A percentile compares a stretch with the other conserved stretches of the same genome.
Conservation (phyloP, 1,284 basidiomycete genomes). For the Xerocomus minutiporus region DNA sequence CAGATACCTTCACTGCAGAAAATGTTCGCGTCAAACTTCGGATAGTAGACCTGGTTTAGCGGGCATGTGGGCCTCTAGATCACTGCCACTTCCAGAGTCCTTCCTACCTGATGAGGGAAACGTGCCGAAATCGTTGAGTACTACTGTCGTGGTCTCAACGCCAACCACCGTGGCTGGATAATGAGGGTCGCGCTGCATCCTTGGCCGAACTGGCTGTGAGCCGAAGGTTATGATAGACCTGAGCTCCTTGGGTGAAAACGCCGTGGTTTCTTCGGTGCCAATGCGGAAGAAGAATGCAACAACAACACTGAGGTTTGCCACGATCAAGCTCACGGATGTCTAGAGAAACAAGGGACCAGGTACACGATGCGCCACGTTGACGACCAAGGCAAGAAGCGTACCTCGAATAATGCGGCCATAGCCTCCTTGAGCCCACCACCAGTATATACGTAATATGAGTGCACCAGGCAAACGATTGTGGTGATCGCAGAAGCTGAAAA, state of each 20-base stretch:
- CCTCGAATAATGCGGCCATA: constrained; percentile 1
- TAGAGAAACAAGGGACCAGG: background rate
- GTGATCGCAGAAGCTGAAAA: constrained; percentile 9
- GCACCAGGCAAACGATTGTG: background rate
- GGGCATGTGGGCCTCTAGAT: background rate
- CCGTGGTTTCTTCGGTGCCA: constrained; percentile 1
- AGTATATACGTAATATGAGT: constrained; percentile 2
- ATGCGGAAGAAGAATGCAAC: constrained; percentile 4
- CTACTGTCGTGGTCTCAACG: constrained; percentile 1
- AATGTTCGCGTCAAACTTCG: background rate
- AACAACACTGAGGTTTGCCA: background rate
- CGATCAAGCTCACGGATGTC: constrained; percentile 4
- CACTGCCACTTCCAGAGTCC: background rate
- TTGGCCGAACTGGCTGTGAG: background rate
- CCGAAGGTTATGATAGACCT: constrained; percentile 4
- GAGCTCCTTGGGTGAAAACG: constrained; percentile 2
- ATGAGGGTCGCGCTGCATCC: background rate
- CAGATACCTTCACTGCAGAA: background rate
- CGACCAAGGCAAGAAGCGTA: background rate
- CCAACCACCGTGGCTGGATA: background rate
- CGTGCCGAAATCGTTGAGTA: background rate
- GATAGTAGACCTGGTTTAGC: background rate
- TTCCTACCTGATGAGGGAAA: background rate
- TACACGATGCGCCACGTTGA: background rate
- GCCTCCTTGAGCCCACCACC: background rate